phyloP scores from a whole-genome alignment of 176 grass and related monocot species.

The Zea luxurians region DNA sequence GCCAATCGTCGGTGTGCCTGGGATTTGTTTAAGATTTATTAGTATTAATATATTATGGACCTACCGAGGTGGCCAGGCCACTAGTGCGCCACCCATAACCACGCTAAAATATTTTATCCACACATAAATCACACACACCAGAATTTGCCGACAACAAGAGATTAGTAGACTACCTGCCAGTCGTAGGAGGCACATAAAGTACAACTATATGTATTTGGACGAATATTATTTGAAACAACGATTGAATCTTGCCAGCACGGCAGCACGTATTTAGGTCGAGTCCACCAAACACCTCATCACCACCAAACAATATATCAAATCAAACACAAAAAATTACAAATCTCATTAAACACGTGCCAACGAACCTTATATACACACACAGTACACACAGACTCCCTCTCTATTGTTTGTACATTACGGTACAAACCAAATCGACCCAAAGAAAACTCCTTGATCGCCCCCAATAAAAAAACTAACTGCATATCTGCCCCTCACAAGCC shows the following conservation, averaged over 20 bases:
- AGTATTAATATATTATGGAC: no score
- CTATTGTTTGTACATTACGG: background rate
- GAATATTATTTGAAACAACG: background rate
- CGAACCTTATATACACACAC: background rate
- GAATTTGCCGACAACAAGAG: no score
- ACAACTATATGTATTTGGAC: no score
- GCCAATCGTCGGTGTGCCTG: no score
- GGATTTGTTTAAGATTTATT: no score
- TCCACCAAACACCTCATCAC: background rate
- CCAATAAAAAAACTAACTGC: background rate
- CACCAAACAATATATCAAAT: background rate
- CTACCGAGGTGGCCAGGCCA: no score
- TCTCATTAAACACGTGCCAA: conserved; percentile 31
- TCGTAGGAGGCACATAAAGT: no score
- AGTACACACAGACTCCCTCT: no score
- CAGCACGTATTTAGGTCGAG: background rate
- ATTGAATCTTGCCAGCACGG: background rate
- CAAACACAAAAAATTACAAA: background rate
- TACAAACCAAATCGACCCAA: background rate
- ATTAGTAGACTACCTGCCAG: no score
- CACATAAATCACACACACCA: no score
- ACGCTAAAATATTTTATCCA: no score
- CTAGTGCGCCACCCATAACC: no score
- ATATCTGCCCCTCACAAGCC: background rate
- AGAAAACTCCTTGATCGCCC: background rate